Evolutionary conservation across 495 filamentous ascomycete genomes (phyloP).

Genomic region (Cercophora newfieldiana): DNA sequence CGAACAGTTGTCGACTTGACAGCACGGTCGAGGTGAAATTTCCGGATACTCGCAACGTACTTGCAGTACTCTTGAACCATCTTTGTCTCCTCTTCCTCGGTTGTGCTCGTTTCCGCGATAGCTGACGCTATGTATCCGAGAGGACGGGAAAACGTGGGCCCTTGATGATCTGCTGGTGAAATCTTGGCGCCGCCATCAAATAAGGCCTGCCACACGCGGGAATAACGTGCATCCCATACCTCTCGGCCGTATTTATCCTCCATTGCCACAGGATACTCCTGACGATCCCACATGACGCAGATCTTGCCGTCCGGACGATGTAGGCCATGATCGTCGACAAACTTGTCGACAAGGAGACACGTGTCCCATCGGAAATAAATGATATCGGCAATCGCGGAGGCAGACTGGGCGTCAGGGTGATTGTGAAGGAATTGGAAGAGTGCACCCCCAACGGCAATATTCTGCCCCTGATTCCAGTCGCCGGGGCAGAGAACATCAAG

Average conservation of each 20-base stretch:
- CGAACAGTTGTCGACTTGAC: neutral
- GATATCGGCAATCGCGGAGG: too few relatives aligned
- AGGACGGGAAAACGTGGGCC: neutral
- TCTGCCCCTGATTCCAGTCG: neutral
- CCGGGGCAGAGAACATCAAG: neutral
- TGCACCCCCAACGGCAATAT: neutral
- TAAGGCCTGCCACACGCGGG: neutral
- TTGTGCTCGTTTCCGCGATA: neutral
- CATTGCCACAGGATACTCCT: too few relatives aligned
- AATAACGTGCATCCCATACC: neutral
- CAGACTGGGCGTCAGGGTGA: too few relatives aligned
- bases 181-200: constrained; percentile 3
- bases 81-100: neutral
- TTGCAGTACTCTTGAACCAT: neutral
- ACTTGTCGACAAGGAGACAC: too few relatives aligned
- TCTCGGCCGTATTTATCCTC: too few relatives aligned
- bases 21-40: neutral
- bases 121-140: neutral
- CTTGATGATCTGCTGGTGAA: constrained; percentile 1
- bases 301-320: too few relatives aligned
- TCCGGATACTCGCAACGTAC: neutral
- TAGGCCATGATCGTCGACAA: too few relatives aligned
- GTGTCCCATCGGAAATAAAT: too few relatives aligned
- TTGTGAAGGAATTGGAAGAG: too few relatives aligned
- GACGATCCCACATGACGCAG: too few relatives aligned